Base-by-base conservation (phyloP, 2,329 filamentous ascomycete genomes). In the Curvularia eragrostidis region DNA sequence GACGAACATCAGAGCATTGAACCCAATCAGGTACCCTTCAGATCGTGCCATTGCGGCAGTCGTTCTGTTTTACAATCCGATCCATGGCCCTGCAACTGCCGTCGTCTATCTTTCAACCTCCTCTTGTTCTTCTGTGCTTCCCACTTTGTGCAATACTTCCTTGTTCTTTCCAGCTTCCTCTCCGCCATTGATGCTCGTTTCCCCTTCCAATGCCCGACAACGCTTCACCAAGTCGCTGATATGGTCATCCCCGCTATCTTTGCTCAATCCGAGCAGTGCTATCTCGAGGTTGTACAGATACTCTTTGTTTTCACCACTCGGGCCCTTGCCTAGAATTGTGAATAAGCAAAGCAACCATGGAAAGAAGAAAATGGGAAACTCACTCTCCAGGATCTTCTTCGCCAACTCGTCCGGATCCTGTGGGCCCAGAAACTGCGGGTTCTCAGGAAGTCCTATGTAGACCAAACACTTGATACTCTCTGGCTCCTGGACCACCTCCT, bases 381-480 rank as follows among this genome's bases (percentile, higher is more conserved):
- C 78, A 68, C 91, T 92, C 47, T 80, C 80, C 67, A 88, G 84
- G 68, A 99, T 98, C 77, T 94, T 91, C 76, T 87, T 84, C 23
- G 94, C 93, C 49, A 98, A 84, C 41, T 80, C 76, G 70, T 92
- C 86, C 0, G 91, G 90, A 52, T 95, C 89, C 73, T 96, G 93
- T 0, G 89, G 87, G 0, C 91, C 92, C 36, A 93, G 83, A 72
- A 99, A 99, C 76, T 98, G 95, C 54, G 91, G 89, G 72, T 99
- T 99, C 44, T 89, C 87, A 0, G 95, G 95, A 2, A 96, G 90
- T 21, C 95, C 95, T 71, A 99, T 98, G 77, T 99, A 99, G 1
- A 96, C 91, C 62, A 97, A 85, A 58, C 85, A 88, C 3, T 38
- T 58, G 19, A 58, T 49, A 36, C 28, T 48, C 7, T 46, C 47